These are phyloP conservation scores for Plenodomus biglobosus DNA, from an alignment of 2,329 filamentous ascomycete species.

Conservation along the genomic window DNA sequence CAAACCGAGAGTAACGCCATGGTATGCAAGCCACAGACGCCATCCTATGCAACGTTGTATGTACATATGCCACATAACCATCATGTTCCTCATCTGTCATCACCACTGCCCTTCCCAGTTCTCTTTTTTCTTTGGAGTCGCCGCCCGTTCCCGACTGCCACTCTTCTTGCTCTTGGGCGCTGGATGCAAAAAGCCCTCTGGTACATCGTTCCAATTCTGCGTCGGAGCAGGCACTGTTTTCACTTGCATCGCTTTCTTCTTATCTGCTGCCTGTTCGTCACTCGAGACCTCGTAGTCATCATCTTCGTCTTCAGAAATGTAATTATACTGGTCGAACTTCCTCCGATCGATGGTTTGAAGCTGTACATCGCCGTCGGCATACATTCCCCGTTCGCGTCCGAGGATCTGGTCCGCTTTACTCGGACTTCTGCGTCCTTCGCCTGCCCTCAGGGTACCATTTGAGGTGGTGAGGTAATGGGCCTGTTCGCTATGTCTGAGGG, in stretches of 20 bases:
- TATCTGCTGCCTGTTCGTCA: constrained; percentile 34
- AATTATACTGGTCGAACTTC: constrained; percentile 41
- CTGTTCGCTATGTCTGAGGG: constrained; percentile 28
- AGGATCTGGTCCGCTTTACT: constrained; percentile 48
- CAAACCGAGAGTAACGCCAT: constrained; percentile 4
- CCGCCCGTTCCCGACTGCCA: constrained; percentile 28
- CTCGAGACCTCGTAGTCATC: constrained; percentile 38
- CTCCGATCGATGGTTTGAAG: constrained; percentile 46
- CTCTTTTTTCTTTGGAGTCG: constrained; percentile 25
- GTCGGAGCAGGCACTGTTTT: constrained; percentile 23
- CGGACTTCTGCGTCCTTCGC: constrained; percentile 41
- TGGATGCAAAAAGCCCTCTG: constrained; percentile 46
- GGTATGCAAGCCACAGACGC: constrained; percentile 12
- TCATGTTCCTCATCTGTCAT: background rate
- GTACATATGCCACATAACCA: constrained; percentile 10
- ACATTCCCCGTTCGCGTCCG: constrained; percentile 41
- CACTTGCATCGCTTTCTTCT: constrained; percentile 15
- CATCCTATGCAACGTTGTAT: constrained; percentile 18
- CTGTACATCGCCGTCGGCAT: constrained; percentile 43
- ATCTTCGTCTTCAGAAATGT: constrained; percentile 45
- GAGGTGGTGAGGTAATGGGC: constrained; percentile 40
- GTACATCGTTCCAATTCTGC: constrained; percentile 53
- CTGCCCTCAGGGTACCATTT: constrained; percentile 34
- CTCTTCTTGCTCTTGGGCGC: constrained; percentile 34
- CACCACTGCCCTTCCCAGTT: constrained; percentile 25